Evolutionary conservation across 2,329 filamentous ascomycete genomes (phyloP).

Genomic region (Apiospora marii): DNA sequence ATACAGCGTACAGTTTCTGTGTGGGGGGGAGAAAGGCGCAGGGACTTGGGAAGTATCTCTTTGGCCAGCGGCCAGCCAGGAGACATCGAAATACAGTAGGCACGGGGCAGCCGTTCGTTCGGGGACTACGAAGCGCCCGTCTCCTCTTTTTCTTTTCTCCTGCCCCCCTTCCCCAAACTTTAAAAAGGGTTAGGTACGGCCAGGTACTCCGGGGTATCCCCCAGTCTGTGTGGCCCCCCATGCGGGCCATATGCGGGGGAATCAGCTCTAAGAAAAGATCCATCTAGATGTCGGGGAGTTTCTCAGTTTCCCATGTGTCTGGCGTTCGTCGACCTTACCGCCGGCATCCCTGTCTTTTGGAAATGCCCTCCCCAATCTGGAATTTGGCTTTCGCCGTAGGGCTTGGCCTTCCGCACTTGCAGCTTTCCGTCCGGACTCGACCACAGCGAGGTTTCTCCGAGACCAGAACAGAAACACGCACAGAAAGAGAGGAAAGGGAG

Average conservation of each 20-base stretch:
- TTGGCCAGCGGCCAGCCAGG: not conserved
- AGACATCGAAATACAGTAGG: not conserved
- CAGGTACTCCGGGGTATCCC: conserved; percentile 3
- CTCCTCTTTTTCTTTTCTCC: not conserved
- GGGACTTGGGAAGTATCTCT: not conserved
- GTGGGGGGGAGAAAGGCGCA: not conserved
- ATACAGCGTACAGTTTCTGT: not conserved
- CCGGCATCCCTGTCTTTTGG: not conserved
- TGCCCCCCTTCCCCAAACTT: not conserved
- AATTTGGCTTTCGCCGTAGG: conserved; percentile 11
- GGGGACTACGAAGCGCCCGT: conserved; percentile 13
- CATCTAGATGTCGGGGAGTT: conserved; percentile 13
- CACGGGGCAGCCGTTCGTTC: conserved; percentile 20
- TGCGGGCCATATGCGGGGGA: not conserved
- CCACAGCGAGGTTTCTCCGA: not conserved
- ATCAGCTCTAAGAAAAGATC: conserved; percentile 1
- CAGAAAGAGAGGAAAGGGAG: not conserved
- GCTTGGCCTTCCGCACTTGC: conserved; percentile 17
- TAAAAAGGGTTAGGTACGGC: not conserved
- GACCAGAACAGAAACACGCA: not conserved
- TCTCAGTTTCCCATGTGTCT: conserved; percentile 11
- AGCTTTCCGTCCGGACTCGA: not conserved
- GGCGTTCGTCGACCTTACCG: not conserved
- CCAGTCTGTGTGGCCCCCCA: not conserved
- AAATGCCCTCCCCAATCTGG: not conserved